A percentile compares a stretch with the other conserved stretches of the same genome.
These are phyloP conservation scores for Aspergillus sp. DNA, from an alignment of 2,329 filamentous ascomycete genomes.

Conservation along the genomic window DNA sequence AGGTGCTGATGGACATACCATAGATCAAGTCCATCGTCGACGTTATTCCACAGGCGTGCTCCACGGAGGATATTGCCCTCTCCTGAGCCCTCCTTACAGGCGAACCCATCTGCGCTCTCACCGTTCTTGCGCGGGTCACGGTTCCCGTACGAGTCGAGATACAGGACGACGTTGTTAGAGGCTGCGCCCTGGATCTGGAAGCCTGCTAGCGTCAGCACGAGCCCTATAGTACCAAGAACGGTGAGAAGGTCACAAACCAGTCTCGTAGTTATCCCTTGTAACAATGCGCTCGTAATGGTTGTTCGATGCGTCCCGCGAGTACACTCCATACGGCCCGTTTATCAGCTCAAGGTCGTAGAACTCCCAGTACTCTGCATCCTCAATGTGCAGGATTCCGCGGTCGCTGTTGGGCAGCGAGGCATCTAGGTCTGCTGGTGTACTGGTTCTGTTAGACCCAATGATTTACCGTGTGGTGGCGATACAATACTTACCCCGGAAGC, in stretches of 20 bases:
- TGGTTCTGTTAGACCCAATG: neutral
- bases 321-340: slow-evolving; percentile 25
- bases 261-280: slow-evolving; percentile 25
- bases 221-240: neutral
- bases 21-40: slow-evolving; percentile 25
- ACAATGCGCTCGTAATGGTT: slow-evolving; percentile 25
- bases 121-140: slow-evolving; percentile 26
- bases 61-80: slow-evolving; percentile 23
- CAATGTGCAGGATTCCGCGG: slow-evolving; percentile 23
- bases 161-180: slow-evolving; percentile 22
- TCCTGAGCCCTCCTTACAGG: slow-evolving; percentile 25
- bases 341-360: slow-evolving; percentile 25
- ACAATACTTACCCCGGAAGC: slow-evolving; percentile 16
- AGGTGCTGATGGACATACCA: slow-evolving; percentile 13
- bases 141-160: slow-evolving; percentile 25
- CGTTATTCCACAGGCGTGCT: slow-evolving; percentile 24
- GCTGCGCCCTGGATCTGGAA: slow-evolving; percentile 23
- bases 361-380: slow-evolving; percentile 25
- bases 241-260: slow-evolving; percentile 8
- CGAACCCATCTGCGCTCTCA: slow-evolving; percentile 25
- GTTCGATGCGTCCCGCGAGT: slow-evolving; percentile 23
- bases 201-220: slow-evolving; percentile 10
- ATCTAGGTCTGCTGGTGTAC: slow-evolving; percentile 20
- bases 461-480: neutral
- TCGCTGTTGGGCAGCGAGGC: slow-evolving; percentile 19